Percentiles rank a stretch among this genome's conserved stretches.
Evolutionary conservation across 208 protist species (phyloP).

Genomic region (Wallacemonas sp.): DNA sequence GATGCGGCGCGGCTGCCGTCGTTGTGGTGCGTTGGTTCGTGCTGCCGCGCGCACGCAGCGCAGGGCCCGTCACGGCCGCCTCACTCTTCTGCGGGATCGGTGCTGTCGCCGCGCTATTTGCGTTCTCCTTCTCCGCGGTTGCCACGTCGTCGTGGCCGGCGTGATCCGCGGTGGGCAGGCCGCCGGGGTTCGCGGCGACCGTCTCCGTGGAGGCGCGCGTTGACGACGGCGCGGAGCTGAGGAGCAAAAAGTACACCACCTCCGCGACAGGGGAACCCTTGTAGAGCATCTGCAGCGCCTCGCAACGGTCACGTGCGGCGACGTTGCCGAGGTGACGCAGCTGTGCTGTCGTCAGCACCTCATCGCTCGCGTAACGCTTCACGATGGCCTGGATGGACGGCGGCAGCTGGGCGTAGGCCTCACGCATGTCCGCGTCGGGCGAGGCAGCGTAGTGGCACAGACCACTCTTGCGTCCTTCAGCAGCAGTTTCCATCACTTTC

Average conservation of each 20-base stretch:
- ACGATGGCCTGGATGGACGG: conserved; percentile 65
- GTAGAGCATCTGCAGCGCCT: conserved; percentile 64
- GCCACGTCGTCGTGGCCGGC: not conserved
- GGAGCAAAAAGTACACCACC: conserved; percentile 44
- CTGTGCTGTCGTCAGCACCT: conserved; percentile 35
- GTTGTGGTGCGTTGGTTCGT: too few relatives aligned
- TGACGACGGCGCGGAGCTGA: conserved; percentile 12
- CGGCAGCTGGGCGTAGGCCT: conserved; percentile 30
- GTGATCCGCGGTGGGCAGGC: not conserved
- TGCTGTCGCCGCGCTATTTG: not conserved
- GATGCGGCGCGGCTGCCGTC: too few relatives aligned
- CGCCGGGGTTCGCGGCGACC: not conserved
- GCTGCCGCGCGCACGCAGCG: not conserved
- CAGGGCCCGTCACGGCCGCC: not conserved
- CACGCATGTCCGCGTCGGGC: not conserved
- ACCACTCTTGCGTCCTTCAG: not conserved
- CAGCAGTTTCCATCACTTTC: not conserved
- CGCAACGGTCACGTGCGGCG: conserved; percentile 47
- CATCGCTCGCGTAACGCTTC: conserved; percentile 29
- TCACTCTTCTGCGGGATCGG: not conserved
- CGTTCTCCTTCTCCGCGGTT: conserved; percentile 6
- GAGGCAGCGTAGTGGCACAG: conserved; percentile 6
- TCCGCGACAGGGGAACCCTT: conserved; percentile 41
- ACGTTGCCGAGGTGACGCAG: conserved; percentile 25
- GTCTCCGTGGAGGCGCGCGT: conserved; percentile 10